phyloP scores from a whole-genome alignment of 2,329 filamentous ascomycete genomes.

The Waltergamsia citrina region DNA sequence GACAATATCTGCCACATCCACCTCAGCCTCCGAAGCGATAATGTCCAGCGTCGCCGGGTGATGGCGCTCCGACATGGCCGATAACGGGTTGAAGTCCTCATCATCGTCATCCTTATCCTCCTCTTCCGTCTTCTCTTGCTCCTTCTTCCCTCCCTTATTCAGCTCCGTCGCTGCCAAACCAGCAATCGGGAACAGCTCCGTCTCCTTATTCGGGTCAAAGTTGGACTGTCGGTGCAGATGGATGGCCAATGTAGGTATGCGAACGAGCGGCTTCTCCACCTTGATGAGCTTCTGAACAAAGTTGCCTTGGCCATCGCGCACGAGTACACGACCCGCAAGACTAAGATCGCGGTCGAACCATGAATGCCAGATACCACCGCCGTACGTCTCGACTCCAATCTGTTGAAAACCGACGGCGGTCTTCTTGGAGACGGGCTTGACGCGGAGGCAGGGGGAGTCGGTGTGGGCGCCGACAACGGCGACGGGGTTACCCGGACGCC shows the following conservation, averaged over 20 bases:
- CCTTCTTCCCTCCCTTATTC: slow-evolving; percentile 54
- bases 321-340: slow-evolving; percentile 81
- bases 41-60: slow-evolving; percentile 81
- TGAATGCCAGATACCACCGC: slow-evolving; percentile 93
- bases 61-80: slow-evolving; percentile 71
- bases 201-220: slow-evolving; percentile 96
- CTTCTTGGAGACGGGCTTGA: slow-evolving; percentile 94
- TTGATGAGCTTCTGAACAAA: slow-evolving; percentile 82
- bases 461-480: slow-evolving; percentile 94
- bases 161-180: slow-evolving; percentile 82
- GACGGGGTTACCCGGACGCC: slow-evolving; percentile 84
- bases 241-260: slow-evolving; percentile 89
- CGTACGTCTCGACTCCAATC: slow-evolving; percentile 93
- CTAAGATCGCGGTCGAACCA: slow-evolving; percentile 96
- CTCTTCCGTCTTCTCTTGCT: slow-evolving; percentile 24
- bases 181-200: slow-evolving; percentile 86
- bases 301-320: slow-evolving; percentile 59
- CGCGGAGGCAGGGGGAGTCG: slow-evolving; percentile 81
- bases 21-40: slow-evolving; percentile 70
- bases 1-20: slow-evolving; percentile 60
- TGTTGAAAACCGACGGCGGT: slow-evolving; percentile 80
- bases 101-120: slow-evolving; percentile 33
- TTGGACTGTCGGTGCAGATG: slow-evolving; percentile 80
- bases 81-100: slow-evolving; percentile 61
- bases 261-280: slow-evolving; percentile 79